Conservation (phyloP, 179 eudicot species). For the Heliamphora pulchella region DNA sequence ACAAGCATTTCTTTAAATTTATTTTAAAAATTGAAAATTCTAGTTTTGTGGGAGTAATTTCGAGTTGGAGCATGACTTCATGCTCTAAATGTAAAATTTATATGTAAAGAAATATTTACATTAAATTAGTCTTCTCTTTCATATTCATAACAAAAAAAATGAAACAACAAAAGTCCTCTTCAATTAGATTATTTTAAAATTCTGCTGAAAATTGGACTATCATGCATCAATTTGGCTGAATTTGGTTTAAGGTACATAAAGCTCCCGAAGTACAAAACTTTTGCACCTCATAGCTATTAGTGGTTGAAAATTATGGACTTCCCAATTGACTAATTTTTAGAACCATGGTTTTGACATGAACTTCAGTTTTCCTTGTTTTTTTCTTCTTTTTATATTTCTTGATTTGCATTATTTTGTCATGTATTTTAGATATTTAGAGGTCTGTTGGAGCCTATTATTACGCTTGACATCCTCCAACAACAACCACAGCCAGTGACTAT, state of each 20-base stretch:
- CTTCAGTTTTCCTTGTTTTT: neutral
- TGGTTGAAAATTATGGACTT: neutral
- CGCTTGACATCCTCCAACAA: slow-evolving; percentile 45
- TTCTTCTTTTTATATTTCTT: neutral
- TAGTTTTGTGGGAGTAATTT: too few relatives aligned
- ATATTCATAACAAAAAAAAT: neutral
- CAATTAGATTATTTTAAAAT: neutral
- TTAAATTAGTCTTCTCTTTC: neutral
- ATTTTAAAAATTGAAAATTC: too few relatives aligned
- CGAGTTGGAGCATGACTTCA: neutral
- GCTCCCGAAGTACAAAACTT: too few relatives aligned
- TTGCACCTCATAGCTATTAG: neutral
- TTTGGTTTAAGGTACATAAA: too few relatives aligned
- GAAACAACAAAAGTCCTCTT: neutral
- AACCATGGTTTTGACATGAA: neutral
- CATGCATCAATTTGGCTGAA: neutral
- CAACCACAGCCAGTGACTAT: slow-evolving; percentile 74
- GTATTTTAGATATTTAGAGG: slow-evolving; percentile 40
- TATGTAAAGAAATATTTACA: neutral
- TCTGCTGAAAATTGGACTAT: neutral
- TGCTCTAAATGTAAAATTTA: neutral
- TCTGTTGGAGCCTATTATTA: slow-evolving; percentile 66
- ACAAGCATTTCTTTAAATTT: too few relatives aligned
- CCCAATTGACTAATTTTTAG: neutral
- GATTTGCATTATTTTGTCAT: neutral